phyloP scores from a whole-genome alignment of 805 yeast genomes.

The Cyberlindnera xylosilytica region DNA sequence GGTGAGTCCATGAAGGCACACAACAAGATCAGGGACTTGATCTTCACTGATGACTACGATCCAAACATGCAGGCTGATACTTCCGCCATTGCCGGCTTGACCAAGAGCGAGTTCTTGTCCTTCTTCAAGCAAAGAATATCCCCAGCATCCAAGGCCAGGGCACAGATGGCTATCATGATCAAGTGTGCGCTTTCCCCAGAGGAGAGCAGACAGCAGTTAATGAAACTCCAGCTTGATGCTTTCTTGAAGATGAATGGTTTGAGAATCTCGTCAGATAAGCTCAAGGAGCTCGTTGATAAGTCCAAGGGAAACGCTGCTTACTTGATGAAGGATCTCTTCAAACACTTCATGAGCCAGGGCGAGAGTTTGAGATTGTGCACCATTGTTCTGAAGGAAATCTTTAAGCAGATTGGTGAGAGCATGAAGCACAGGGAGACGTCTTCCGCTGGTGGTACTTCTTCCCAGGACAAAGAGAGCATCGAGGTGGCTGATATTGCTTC shows the following conservation, averaged over 20 bases:
- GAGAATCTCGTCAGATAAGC: constrained; percentile 38
- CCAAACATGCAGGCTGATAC: constrained; percentile 17
- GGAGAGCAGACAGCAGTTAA: constrained; percentile 34
- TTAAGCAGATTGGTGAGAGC: constrained; percentile 23
- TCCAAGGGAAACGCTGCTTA: constrained; percentile 36
- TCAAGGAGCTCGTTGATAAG: constrained; percentile 36
- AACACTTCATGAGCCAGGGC: constrained; percentile 40
- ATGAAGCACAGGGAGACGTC: constrained; percentile 6
- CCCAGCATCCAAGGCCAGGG: constrained; percentile 32
- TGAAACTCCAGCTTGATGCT: constrained; percentile 39
- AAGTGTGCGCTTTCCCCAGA: constrained; percentile 34
- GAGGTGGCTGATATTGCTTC: constrained; percentile 9
- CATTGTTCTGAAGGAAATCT: constrained; percentile 33
- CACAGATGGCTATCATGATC: constrained; percentile 40
- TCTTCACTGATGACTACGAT: constrained; percentile 20
- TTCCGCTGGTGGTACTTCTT: background rate
- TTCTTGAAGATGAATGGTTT: constrained; percentile 47
- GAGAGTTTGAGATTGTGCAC: constrained; percentile 36
- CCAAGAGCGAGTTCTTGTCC: constrained; percentile 30
- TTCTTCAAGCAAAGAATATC: constrained; percentile 38
- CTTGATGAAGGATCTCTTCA: constrained; percentile 40
- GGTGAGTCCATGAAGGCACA: constrained; percentile 39
- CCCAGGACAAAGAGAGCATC: background rate
- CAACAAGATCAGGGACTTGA: constrained; percentile 30
- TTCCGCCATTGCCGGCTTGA: constrained; percentile 26